Percentiles rank a stretch among this genome's conserved stretches.
phyloP scores from a whole-genome alignment of 2,329 filamentous ascomycete genomes.

The Aspergillus sp. region DNA sequence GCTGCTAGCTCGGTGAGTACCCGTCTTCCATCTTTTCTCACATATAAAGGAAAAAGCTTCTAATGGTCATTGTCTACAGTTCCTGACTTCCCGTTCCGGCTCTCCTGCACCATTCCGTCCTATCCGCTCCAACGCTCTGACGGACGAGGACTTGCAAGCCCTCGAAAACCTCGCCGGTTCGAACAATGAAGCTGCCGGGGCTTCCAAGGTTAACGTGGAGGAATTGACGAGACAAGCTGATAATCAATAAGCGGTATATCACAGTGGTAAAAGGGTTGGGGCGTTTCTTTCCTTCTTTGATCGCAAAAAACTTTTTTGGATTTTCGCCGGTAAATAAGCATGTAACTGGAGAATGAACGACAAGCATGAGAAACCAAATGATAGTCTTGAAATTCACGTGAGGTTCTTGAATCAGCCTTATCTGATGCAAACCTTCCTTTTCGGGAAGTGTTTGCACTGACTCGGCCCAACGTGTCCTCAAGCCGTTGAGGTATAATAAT shows the following conservation, averaged over 20 bases:
- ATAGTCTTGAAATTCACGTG: not conserved
- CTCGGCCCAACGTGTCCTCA: constrained; percentile 18
- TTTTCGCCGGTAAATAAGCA: not conserved
- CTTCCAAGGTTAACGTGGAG: constrained; percentile 29
- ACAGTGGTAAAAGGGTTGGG: too few species aligned
- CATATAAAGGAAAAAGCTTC: too few species aligned
- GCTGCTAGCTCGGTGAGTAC: constrained; percentile 72
- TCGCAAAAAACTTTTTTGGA: not conserved
- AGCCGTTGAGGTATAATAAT: constrained; percentile 1
- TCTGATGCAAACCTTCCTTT: constrained; percentile 10
- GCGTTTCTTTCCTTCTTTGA: not conserved
- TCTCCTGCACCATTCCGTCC: constrained; percentile 59
- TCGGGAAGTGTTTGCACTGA: constrained; percentile 8
- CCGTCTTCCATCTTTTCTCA: not conserved
- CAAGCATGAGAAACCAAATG: too few species aligned
- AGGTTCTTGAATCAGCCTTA: not conserved
- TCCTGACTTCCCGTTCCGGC: constrained; percentile 60
- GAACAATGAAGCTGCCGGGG: constrained; percentile 10
- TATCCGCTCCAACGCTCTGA: constrained; percentile 46
- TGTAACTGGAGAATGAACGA: too few species aligned
- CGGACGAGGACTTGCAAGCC: constrained; percentile 37
- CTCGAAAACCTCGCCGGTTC: constrained; percentile 32
- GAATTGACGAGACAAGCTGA: constrained; percentile 31
- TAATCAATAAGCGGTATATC: constrained; percentile 14
- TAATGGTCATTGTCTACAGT: constrained; percentile 42